Evolutionary conservation across 345 rosid species (phyloP).

Genomic region (Dimocarpus longan): DNA sequence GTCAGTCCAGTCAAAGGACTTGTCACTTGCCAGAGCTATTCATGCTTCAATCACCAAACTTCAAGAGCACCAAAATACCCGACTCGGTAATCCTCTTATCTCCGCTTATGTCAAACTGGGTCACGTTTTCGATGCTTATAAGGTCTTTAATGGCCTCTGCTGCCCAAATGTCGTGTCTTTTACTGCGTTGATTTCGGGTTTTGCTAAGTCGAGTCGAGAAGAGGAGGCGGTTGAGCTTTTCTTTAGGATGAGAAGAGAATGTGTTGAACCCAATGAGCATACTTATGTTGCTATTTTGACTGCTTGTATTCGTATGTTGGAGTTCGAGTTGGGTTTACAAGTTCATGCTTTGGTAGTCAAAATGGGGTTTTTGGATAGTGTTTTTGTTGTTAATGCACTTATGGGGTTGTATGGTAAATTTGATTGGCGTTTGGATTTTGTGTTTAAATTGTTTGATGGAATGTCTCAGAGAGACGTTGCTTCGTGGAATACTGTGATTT

Average conservation of each 20-base stretch:
- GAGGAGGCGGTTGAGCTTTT: conserved; percentile 57
- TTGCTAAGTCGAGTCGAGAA: conserved; percentile 54
- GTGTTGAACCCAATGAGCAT: conserved; percentile 52
- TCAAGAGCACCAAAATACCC: conserved; percentile 36
- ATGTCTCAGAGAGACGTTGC: conserved; percentile 62
- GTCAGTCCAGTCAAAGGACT: conserved; percentile 48
- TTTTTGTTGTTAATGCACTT: conserved; percentile 65
- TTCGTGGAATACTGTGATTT: conserved; percentile 76
- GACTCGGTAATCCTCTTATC: conserved; percentile 55
- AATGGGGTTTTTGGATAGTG: conserved; percentile 39
- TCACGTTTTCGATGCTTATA: conserved; percentile 46
- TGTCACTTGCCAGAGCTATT: conserved; percentile 52
- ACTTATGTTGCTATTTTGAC: conserved; percentile 57
- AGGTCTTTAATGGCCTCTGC: conserved; percentile 48
- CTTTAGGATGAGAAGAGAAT: conserved; percentile 54
- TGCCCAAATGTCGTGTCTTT: conserved; percentile 72
- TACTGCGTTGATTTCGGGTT: conserved; percentile 61
- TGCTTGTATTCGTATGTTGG: conserved; percentile 47
- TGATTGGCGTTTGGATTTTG: conserved; percentile 38
- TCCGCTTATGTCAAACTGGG: conserved; percentile 70
- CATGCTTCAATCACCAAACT: conserved; percentile 68
- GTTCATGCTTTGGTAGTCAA: conserved; percentile 54
- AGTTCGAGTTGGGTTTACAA: conserved; percentile 53
- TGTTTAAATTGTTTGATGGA: conserved; percentile 60
- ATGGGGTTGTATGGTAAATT: conserved; percentile 60